Evolutionary conservation across 1,284 basidiomycete species (phyloP), one percentile per base, ranked within the genome.

Genomic region (Cutaneotrichosporon cyanovorans): DNA sequence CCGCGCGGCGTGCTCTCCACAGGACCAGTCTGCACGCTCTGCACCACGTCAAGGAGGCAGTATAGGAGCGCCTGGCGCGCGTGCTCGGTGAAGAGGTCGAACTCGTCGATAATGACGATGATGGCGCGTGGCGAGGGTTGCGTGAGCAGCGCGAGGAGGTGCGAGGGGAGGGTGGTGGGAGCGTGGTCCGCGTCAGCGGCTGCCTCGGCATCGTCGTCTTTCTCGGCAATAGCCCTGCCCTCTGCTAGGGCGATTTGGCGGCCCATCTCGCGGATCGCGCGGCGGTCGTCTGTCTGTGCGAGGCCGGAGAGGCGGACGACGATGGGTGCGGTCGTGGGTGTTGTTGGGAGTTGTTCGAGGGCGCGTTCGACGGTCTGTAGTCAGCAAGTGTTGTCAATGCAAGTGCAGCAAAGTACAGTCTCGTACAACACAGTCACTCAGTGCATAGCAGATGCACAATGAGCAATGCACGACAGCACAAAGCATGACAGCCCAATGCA

Each of bases 211-310:
- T 77, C 77, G 5, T 66, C 62, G 7, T 59, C 64, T 3, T 64
- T 65, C 0, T 59, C 60, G 7, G 52, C 58, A 4, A 53, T 43
- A 2, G 59, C 65, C 30, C 75, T 74, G 0, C 67, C 70, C 33
- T 73, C 70, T 7, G 69, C 72, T 33, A 63, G 61, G 12, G 68
- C 68, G 20, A 76, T 72, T 61, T 97, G 92, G 44, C 83, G 75
- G 0, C 87, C 87, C 58, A 96, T 86, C 68, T 93, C 88, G n/a
- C 84, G 81, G 65, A 95, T 80, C n/a, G 92, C 92, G 4, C 88
- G 74, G 22, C 85, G 78, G 64, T 95, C 92, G 40, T 83, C 87
- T 22, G 77, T 79, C 56, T 95, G 89, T 0, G 83, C 78, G 66
- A 86, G 79, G 0, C 89, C 92, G n/a, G 84, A 87, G 1, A 96